Percentiles rank a stretch among this genome's conserved stretches.
phyloP scores from a whole-genome alignment of 306 rosid genomes.

The Begonia peltatifolia region DNA sequence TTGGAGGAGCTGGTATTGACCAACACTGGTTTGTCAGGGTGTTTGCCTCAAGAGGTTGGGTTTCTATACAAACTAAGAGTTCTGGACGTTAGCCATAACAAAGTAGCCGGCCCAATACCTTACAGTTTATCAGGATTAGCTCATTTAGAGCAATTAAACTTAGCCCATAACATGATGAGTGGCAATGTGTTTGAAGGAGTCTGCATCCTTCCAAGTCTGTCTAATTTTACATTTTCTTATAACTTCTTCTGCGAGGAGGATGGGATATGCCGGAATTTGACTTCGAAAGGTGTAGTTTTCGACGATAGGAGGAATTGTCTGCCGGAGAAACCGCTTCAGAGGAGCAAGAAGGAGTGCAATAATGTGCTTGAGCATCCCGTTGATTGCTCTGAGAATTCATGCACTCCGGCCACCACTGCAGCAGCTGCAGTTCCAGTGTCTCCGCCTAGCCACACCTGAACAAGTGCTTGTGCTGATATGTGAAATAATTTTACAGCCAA shows the following conservation, averaged over 20 bases:
- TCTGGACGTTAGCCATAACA: slow-evolving; percentile 63
- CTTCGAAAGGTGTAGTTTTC: slow-evolving; percentile 25
- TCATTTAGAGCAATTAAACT: slow-evolving; percentile 65
- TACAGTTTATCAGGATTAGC: slow-evolving; percentile 66
- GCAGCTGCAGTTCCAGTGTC: slow-evolving; percentile 32
- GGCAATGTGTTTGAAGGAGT: slow-evolving; percentile 54
- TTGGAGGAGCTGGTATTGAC: slow-evolving; percentile 63
- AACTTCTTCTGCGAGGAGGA: slow-evolving; percentile 83
- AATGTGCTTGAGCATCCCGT: slow-evolving; percentile 34
- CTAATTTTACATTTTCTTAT: slow-evolving; percentile 55
- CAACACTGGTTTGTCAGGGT: slow-evolving; percentile 63
- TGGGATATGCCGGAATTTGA: slow-evolving; percentile 49
- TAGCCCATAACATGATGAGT: slow-evolving; percentile 49
- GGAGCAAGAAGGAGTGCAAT: slow-evolving; percentile 42
- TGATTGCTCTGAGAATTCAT: slow-evolving; percentile 32
- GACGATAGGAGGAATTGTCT: slow-evolving; percentile 67
- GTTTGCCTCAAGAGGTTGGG: slow-evolving; percentile 76
- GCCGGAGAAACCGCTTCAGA: slow-evolving; percentile 46
- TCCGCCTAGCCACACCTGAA: slow-evolving; percentile 34
- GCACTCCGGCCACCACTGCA: slow-evolving; percentile 18
- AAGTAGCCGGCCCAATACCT: slow-evolving; percentile 62
- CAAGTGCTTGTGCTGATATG: background rate
- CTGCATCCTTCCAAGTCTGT: slow-evolving; percentile 55
- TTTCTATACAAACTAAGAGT: slow-evolving; percentile 67
- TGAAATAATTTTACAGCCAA: slow-evolving; percentile 6